Percentiles rank a stretch among this genome's conserved stretches.
Conservation (phyloP, 2,329 filamentous ascomycete species). For the Phoma sp. region DNA sequence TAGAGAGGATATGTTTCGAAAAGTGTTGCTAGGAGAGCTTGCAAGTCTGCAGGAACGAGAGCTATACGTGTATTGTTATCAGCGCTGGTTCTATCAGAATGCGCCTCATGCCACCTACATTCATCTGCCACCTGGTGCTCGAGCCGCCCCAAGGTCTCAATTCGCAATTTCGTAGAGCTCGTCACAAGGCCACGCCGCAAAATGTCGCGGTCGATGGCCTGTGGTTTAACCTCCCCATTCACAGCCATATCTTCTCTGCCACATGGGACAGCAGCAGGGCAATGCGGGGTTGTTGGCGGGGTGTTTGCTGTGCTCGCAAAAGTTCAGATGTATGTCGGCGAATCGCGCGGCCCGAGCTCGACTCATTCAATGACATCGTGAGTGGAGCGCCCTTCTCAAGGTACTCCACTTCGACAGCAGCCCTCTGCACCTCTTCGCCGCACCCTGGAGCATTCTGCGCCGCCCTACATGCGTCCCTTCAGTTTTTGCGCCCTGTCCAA, state of each 20-base stretch:
- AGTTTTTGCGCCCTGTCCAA: constrained; percentile 33
- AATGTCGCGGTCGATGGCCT: constrained; percentile 43
- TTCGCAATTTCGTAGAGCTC: constrained; percentile 58
- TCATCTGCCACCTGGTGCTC: constrained; percentile 53
- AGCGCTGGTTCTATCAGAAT: constrained; percentile 10
- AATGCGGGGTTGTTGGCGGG: constrained; percentile 37
- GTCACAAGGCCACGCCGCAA: constrained; percentile 54
- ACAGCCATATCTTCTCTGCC: constrained; percentile 47
- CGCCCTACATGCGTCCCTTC: constrained; percentile 45
- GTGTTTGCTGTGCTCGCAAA: constrained; percentile 32
- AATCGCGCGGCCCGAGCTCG: constrained; percentile 18
- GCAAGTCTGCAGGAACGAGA: constrained; percentile 54
- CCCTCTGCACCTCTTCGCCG: constrained; percentile 20
- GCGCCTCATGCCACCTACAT: constrained; percentile 47
- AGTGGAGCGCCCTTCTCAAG: constrained; percentile 26
- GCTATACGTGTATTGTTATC: constrained; percentile 36
- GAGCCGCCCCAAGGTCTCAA: constrained; percentile 53
- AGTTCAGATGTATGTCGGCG: constrained; percentile 18
- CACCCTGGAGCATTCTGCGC: constrained; percentile 25
- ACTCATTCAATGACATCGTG: constrained; percentile 29
- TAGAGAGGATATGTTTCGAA: constrained; percentile 91
- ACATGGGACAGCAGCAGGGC: constrained; percentile 32
- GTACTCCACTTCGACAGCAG: constrained; percentile 21
- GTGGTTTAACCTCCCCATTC: constrained; percentile 43
- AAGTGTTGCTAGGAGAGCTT: constrained; percentile 71